phyloP scores from a whole-genome alignment of 2,329 filamentous ascomycete species.

The Penicillium nordicum region DNA sequence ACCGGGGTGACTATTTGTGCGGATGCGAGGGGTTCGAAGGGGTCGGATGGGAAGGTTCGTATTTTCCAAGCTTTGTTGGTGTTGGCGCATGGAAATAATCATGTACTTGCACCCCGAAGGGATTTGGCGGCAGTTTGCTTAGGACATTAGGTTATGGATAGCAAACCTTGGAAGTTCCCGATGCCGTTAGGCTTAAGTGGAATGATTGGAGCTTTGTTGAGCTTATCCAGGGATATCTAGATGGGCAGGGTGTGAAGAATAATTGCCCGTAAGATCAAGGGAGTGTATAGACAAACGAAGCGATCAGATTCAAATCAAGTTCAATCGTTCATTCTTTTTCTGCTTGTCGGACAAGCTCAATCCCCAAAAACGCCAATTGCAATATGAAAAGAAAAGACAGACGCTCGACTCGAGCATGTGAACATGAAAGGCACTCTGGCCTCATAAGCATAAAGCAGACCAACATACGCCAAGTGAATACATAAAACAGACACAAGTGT shows the following conservation, averaged over 20 bases:
- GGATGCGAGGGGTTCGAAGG: slow-evolving; percentile 15
- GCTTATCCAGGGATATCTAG: slow-evolving; percentile 15
- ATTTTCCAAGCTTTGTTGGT: slow-evolving; percentile 7
- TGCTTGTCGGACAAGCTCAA: not conserved
- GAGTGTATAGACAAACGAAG: not conserved
- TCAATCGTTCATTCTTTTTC: not conserved
- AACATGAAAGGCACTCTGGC: not conserved
- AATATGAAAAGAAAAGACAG: not conserved
- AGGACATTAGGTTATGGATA: slow-evolving; percentile 24
- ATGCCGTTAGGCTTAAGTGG: slow-evolving; percentile 10
- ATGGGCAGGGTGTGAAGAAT: not conserved
- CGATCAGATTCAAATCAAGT: not conserved
- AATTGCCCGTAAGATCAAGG: no score
- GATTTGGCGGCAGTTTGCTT: slow-evolving; percentile 14
- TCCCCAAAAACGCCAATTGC: not conserved
- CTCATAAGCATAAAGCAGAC: slow-evolving; percentile 5
- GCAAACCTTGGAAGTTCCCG: slow-evolving; percentile 9
- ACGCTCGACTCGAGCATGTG: slow-evolving; percentile 1
- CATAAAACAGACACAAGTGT: not conserved
- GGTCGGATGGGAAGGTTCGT: slow-evolving; percentile 20
- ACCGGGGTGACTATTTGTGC: slow-evolving; percentile 12
- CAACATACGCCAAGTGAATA: slow-evolving; percentile 1
- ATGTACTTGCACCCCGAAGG: slow-evolving; percentile 11
- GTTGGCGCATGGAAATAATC: slow-evolving; percentile 16
- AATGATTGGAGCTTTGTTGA: slow-evolving; percentile 20